phyloP scores from a whole-genome alignment of 2,329 filamentous ascomycete genomes.

The Pestalotiopsis sp. region DNA sequence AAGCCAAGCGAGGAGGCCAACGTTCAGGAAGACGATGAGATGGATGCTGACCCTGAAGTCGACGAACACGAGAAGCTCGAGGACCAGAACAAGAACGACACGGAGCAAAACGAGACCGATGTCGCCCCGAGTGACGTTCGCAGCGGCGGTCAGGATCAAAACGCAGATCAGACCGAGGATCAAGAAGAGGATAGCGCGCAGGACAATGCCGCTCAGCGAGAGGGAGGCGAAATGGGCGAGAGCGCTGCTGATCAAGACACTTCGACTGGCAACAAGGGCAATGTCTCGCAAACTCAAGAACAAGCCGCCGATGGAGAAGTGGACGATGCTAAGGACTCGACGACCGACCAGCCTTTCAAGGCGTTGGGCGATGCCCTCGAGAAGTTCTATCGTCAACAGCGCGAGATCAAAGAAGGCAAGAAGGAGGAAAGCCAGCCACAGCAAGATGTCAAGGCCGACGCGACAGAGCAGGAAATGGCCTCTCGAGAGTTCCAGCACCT shows the following conservation, averaged over 20 bases:
- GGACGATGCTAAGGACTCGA: slow-evolving; percentile 43
- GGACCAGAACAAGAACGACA: slow-evolving; percentile 41
- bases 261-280: slow-evolving; percentile 65
- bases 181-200: slow-evolving; percentile 63
- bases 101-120: slow-evolving; percentile 61
- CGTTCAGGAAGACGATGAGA: slow-evolving; percentile 37
- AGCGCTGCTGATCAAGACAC: slow-evolving; percentile 66
- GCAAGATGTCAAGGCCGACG: slow-evolving; percentile 51
- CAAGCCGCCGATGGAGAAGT: slow-evolving; percentile 46
- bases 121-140: slow-evolving; percentile 65
- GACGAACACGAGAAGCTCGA: slow-evolving; percentile 36
- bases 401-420: slow-evolving; percentile 72
- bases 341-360: slow-evolving; percentile 76
- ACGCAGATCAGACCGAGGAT: slow-evolving; percentile 64
- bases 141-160: slow-evolving; percentile 67
- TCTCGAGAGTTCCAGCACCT: slow-evolving; percentile 94
- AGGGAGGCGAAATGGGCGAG: slow-evolving; percentile 69
- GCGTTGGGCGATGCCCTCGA: slow-evolving; percentile 93
- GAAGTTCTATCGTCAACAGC: slow-evolving; percentile 87
- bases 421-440: slow-evolving; percentile 48
- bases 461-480: slow-evolving; percentile 54
- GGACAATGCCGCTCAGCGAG: slow-evolving; percentile 63
- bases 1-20: slow-evolving; percentile 36
- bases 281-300: slow-evolving; percentile 51
- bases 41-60: slow-evolving; percentile 34